Evolutionary conservation across 2,329 filamentous ascomycete species (phyloP).

Genomic region (Fonsecaea multimorphosa): DNA sequence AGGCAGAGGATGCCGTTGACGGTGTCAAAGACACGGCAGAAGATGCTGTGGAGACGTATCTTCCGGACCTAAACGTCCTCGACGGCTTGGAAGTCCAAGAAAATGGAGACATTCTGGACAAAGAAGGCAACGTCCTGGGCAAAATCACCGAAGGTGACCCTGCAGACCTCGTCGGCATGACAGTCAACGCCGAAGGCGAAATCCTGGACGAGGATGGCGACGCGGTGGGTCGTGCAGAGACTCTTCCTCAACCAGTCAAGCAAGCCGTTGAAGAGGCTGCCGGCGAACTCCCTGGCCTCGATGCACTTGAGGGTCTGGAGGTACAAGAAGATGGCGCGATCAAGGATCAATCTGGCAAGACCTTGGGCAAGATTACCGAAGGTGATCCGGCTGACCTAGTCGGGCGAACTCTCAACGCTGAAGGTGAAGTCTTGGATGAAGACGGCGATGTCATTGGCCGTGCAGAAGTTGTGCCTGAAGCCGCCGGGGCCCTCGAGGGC

Average conservation of each 20-base stretch:
- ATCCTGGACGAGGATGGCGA: constrained; percentile 50
- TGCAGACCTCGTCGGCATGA: constrained; percentile 49
- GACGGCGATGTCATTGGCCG: constrained; percentile 48
- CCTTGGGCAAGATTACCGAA: constrained; percentile 50
- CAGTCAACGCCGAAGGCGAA: constrained; percentile 50
- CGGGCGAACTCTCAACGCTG: constrained; percentile 48
- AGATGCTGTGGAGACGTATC: constrained; percentile 46
- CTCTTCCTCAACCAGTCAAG: constrained; percentile 50
- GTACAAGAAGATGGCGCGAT: constrained; percentile 62
- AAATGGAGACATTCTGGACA: constrained; percentile 60
- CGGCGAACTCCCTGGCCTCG: constrained; percentile 50
- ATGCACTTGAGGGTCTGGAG: constrained; percentile 47
- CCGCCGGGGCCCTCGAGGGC: constrained; percentile 27
- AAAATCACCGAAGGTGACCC: constrained; percentile 51
- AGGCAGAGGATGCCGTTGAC: constrained; percentile 35
- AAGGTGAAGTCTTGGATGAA: constrained; percentile 48
- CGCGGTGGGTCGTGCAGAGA: constrained; percentile 46
- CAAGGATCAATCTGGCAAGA: constrained; percentile 51
- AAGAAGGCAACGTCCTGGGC: constrained; percentile 48
- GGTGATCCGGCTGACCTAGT: constrained; percentile 50
- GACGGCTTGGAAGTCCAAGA: constrained; percentile 55
- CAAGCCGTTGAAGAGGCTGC: constrained; percentile 56
- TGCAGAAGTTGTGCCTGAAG: constrained; percentile 45
- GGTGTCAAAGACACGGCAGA: constrained; percentile 46
- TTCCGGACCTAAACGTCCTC: constrained; percentile 46